A percentile compares a stretch with the other conserved stretches of the same genome.
Evolutionary conservation across 1,139 yeast species (phyloP).

Genomic region (Tardiomyces digboiensis): DNA sequence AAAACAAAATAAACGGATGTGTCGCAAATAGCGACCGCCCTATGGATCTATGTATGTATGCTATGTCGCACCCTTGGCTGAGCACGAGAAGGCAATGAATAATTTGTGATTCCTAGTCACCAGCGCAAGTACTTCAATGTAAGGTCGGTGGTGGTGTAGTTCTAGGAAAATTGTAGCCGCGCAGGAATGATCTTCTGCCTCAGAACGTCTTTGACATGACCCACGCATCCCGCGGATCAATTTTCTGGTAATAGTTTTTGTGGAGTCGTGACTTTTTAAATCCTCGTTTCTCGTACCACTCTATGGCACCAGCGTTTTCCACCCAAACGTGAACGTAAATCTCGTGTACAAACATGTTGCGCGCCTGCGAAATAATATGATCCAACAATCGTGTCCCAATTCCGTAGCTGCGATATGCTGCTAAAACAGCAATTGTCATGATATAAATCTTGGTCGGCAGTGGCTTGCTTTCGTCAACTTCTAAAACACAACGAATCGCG

Average conservation of each 20-base stretch:
- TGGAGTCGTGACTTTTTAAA: conserved; percentile 35
- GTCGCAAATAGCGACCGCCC: no score
- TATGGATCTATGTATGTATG: no score
- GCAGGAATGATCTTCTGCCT: background rate
- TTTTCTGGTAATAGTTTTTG: conserved; percentile 41
- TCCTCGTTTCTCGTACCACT: conserved; percentile 50
- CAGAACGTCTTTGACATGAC: conserved; percentile 9
- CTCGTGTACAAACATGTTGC: conserved; percentile 42
- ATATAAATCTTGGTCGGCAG: conserved; percentile 46
- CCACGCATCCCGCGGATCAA: conserved; percentile 23
- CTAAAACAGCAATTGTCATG: conserved; percentile 56
- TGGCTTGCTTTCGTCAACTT: conserved; percentile 35
- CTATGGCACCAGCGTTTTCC: conserved; percentile 35
- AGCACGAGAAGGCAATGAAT: no score
- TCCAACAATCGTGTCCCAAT: conserved; percentile 52
- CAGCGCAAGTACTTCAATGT: no score
- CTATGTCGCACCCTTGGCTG: no score
- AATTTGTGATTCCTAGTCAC: no score
- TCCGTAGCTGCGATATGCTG: conserved; percentile 49
- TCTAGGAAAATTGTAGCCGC: no score
- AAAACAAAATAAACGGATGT: background rate
- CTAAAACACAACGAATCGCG: conserved; percentile 36
- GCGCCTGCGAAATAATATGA: conserved; percentile 45
- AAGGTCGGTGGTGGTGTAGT: no score
- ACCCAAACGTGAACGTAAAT: conserved; percentile 52